Evolutionary conservation across 225 moss, liverwort and hornwort species (phyloP), one percentile per base, ranked within the genome.

Genomic region (Thuidium tamariscinum): DNA sequence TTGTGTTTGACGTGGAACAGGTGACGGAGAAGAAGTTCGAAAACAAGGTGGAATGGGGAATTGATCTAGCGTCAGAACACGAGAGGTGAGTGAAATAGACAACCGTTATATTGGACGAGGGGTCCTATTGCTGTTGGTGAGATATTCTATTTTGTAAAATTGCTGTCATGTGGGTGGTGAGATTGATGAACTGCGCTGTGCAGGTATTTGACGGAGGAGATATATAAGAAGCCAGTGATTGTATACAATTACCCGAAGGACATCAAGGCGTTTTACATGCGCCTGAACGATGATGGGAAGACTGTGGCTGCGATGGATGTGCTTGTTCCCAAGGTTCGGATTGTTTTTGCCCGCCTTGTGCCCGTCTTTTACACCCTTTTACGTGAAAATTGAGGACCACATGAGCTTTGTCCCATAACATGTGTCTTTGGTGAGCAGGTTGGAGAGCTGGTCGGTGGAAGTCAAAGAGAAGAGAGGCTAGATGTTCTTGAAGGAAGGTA

Each of bases 281-380:
- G 98, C 42, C 90, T 97, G 65, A 98, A 98, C 68, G 96, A 97
- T 30, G 98, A 98, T 67, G 94, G 91, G 32, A 94, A 96, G 83
- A 98, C 98, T 65, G 98, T 98, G 62, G 97, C 98, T 74, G 98
- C 98, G 56, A 98, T 98, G 98, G 98, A 98, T 77, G 95, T 98
- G 70, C 89, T 98, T 88, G 96, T 97, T 77, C 98, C 98, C 7
- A 98, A 97, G 98, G 97, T 89, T 12, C 14, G 61, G 18, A 74
- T 68, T 86, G 51, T 34, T 60, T 79, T 26, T 66, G 7, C 67
- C 34, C 11, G 48, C 9, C 60, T 42, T 75, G 44, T 56, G 64
- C 68, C 54, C 68, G 55, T 15, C n/a, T n/a, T 55, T 79, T 34
- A 48, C 25, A 36, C 39, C 77, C 18, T 72, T 51, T 12, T 60